Evolutionary conservation across 345 rosid species (phyloP), one percentile per base, ranked within the genome.

Genomic region (Brassica rapa): DNA sequence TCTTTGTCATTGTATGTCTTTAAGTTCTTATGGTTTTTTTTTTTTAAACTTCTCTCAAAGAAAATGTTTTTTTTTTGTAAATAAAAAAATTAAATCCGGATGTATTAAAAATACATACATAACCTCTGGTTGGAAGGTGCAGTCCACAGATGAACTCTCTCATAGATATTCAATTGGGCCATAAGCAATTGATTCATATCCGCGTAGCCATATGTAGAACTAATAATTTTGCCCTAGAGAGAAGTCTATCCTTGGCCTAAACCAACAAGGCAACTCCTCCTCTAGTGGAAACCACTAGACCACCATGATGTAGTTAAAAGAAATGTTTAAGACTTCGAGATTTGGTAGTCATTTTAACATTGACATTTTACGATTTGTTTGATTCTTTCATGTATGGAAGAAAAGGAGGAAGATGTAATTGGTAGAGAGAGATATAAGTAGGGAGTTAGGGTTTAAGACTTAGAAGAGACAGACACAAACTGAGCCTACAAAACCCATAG

Each of bases 381-480:
- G 29, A 57, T 71, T 66, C 60, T 77, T 57, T 57, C 62, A 41
- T 78, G 77, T 79, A 43, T 67, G 69, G 56, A 66, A 66, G 63
- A 59, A 78, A 43, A 72, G 21, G 49, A 66, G 61, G 0, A 8
- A 46, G 16, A 78, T 43, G 62, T 59, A 35, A 59, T 21, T 66
- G 77, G 73, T 59, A 62, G 77, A 59, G 73, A 39, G 25, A 59
- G 9, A 72, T 30, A 60, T 59, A 72, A 69, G 73, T 66, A 59
- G 41, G 73, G 53, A 72, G 16, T 72, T 79, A 79, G 77, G 73
- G 64, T 32, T 62, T 51, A 72, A 21, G 69, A 72, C 82, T 66
- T 59, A n/a, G 8, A 72, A 66, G 77, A 72, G 43, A 32, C 68
- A 43, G 82, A 78, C 82, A 79, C 43, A 67, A 72, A 72, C 77